Percentiles rank a stretch among this genome's conserved stretches.
Conservation (phyloP, 1,139 yeast genomes). For the Scheffersomyces illinoinensis region DNA sequence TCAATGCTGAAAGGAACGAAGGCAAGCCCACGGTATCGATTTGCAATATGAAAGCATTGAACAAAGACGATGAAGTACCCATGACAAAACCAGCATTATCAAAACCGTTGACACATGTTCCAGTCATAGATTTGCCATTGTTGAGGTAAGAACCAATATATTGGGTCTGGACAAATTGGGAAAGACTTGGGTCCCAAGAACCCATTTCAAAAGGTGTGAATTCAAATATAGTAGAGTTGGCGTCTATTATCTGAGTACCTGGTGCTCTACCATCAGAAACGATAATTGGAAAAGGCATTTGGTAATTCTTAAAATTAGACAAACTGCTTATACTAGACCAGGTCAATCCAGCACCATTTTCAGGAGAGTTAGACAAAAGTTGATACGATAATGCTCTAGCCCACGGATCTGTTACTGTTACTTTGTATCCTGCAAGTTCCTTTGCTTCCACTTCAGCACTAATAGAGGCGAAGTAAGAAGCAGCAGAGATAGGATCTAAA, state of each 20-base stretch:
- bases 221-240: constrained; percentile 22
- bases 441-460: constrained; percentile 26
- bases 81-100: constrained; percentile 23
- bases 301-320: constrained; percentile 25
- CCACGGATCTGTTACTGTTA: constrained; percentile 37
- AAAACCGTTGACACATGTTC: constrained; percentile 18
- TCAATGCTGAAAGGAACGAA: constrained; percentile 33
- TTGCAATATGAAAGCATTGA: constrained; percentile 33
- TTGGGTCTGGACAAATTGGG: constrained; percentile 26
- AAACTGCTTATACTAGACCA: constrained; percentile 33
- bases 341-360: constrained; percentile 17
- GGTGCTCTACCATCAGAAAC: constrained; percentile 18
- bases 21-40: constrained; percentile 14
- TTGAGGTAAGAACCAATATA: constrained; percentile 33
- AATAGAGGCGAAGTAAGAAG: constrained; percentile 33
- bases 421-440: constrained; percentile 31
- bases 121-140: constrained; percentile 26
- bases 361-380: constrained; percentile 23
- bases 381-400: constrained; percentile 36
- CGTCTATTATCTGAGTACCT: constrained; percentile 14
- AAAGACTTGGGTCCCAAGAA: constrained; percentile 22
- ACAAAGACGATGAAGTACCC: constrained; percentile 22
- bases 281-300: constrained; percentile 24
- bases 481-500: constrained; percentile 32
- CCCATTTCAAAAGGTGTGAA: constrained; percentile 24